phyloP scores from a whole-genome alignment of 768 basidiomycete species.

The Suillus sp. region DNA sequence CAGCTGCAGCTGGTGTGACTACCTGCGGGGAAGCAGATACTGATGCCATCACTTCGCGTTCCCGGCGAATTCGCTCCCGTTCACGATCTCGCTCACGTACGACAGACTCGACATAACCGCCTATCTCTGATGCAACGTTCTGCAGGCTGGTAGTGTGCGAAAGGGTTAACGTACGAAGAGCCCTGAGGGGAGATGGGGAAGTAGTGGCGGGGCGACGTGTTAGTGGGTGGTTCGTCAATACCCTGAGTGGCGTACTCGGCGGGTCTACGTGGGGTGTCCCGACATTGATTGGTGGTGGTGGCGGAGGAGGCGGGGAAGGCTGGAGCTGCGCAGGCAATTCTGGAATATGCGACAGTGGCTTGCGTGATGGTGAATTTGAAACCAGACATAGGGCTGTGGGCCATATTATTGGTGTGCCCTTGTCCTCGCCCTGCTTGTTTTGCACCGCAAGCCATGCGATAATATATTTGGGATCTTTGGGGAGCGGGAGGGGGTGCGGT shows the following conservation, averaged over 20 bases:
- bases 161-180: constrained; percentile 54
- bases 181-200: constrained; percentile 32
- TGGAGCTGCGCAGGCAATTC: constrained; percentile 67
- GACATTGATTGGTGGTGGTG: constrained; percentile 35
- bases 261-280: constrained; percentile 23
- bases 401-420: constrained; percentile 75
- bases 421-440: constrained; percentile 80
- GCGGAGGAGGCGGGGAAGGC: constrained; percentile 47
- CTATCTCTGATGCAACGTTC: constrained; percentile 60
- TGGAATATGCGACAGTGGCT: constrained; percentile 57
- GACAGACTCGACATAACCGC: constrained; percentile 72
- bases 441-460: constrained; percentile 77
- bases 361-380: constrained; percentile 42
- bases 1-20: constrained; percentile 15
- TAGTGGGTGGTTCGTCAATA: constrained; percentile 29
- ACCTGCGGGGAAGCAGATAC: constrained; percentile 31
- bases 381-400: constrained; percentile 60
- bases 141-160: constrained; percentile 52
- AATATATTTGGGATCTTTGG: constrained; percentile 43
- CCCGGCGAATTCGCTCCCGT: constrained; percentile 68
- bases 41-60: constrained; percentile 51
- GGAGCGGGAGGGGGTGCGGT: constrained; percentile 31
- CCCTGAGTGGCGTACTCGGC: constrained; percentile 13
- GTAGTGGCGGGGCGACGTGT: constrained; percentile 41
- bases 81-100: constrained; percentile 78